phyloP scores from a whole-genome alignment of 2,329 filamentous ascomycete species.

The Penicillium sp. region DNA sequence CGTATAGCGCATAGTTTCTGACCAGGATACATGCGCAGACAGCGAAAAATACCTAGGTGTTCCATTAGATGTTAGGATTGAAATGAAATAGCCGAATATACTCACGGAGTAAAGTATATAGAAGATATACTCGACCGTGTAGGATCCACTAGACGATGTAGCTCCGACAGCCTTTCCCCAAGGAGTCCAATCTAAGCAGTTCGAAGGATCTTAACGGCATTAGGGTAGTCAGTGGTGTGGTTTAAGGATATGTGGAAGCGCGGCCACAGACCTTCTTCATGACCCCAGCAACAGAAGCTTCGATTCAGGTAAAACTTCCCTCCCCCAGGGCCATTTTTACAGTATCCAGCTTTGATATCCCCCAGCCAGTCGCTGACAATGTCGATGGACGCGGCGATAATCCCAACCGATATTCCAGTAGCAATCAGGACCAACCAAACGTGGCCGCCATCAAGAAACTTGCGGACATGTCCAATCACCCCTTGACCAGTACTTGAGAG shows the following conservation, averaged over 20 bases:
- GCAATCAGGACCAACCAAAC: conserved; percentile 88
- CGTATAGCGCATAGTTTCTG: conserved; percentile 81
- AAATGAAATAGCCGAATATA: conserved; percentile 18
- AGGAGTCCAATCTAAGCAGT: conserved; percentile 84
- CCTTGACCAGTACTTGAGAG: conserved; percentile 73
- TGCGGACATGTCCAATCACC: conserved; percentile 72
- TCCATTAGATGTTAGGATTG: conserved; percentile 28
- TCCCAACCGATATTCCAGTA: conserved; percentile 81
- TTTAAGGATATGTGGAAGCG: neutral
- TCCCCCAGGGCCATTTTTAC: conserved; percentile 74
- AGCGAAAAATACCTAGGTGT: conserved; percentile 72
- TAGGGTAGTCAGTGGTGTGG: conserved; percentile 22
- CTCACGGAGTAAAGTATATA: conserved; percentile 83
- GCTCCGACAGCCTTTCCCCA: conserved; percentile 81
- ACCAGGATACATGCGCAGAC: conserved; percentile 78
- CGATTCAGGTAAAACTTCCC: conserved; percentile 91
- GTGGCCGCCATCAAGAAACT: conserved; percentile 82
- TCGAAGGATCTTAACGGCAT: conserved; percentile 61
- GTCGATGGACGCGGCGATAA: conserved; percentile 86
- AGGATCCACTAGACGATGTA: conserved; percentile 69
- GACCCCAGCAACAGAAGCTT: conserved; percentile 90
- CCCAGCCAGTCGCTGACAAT: conserved; percentile 91
- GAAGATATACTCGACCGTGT: conserved; percentile 84
- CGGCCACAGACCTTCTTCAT: conserved; percentile 60
- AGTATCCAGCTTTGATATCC: conserved; percentile 89